These are phyloP conservation scores for Halophytophthora batemanensis DNA, from an alignment of 352 stramenopile species.

Conservation along the genomic window DNA sequence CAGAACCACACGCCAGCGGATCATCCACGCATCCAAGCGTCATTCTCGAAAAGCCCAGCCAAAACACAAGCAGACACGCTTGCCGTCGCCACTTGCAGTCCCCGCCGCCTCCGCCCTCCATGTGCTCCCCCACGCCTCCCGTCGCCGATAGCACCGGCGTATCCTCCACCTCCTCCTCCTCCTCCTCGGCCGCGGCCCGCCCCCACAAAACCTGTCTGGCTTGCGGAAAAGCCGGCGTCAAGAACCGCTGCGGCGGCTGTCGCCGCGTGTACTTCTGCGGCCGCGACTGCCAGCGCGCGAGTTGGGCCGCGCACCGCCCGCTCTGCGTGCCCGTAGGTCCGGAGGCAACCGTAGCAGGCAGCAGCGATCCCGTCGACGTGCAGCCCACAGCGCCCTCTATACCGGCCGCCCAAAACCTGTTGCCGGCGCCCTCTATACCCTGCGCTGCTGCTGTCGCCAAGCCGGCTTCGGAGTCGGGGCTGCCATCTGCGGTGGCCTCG, in stretches of 20 bases:
- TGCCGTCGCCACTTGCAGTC: too few species aligned
- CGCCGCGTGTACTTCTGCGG: conserved; percentile 73
- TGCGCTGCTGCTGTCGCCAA: conserved; percentile 6
- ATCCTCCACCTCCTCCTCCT: background rate
- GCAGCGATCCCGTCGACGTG: background rate
- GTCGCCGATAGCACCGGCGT: too few species aligned
- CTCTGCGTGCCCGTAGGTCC: conserved; percentile 23
- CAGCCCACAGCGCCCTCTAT: background rate
- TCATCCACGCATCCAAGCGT: too few species aligned
- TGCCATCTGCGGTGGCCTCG: conserved; percentile 1
- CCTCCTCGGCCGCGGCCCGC: conserved; percentile 7
- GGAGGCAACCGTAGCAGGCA: too few species aligned
- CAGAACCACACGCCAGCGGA: too few species aligned
- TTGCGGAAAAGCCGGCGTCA: conserved; percentile 42
- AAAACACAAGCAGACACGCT: too few species aligned
- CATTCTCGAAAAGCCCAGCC: too few species aligned
- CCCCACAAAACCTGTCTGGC: conserved; percentile 32
- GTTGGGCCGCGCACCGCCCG: conserved; percentile 56
- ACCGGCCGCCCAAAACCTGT: background rate
- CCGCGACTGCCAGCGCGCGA: conserved; percentile 65
- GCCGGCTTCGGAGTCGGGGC: background rate
- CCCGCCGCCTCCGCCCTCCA: too few species aligned
- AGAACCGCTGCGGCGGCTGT: conserved; percentile 76
- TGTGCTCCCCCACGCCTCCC: too few species aligned
- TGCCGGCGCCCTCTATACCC: conserved; percentile 16